Evolutionary conservation across 495 filamentous ascomycete species (phyloP).

Genomic region (Patellaria atrata): DNA sequence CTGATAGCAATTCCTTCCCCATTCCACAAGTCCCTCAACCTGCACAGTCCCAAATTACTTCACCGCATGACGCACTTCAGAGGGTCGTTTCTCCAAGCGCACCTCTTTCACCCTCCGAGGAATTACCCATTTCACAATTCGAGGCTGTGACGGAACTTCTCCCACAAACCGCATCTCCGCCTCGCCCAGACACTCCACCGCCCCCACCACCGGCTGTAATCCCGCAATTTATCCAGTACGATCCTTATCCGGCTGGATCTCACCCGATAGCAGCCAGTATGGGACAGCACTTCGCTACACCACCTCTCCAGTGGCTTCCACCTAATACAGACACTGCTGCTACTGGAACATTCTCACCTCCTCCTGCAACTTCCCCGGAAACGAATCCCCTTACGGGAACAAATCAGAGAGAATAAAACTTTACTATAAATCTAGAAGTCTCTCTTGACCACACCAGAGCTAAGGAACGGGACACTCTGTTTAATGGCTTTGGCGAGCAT

Average conservation of each 20-base stretch:
- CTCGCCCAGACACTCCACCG: constrained; percentile 16
- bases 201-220: constrained; percentile 14
- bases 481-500: too few relatives aligned
- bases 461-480: too few relatives aligned
- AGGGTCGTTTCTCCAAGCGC: neutral
- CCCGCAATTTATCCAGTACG: constrained; percentile 9
- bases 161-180: constrained; percentile 9
- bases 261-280: neutral
- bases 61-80: neutral
- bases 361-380: too few relatives aligned
- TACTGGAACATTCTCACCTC: too few relatives aligned
- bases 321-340: constrained; percentile 7
- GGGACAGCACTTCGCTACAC: constrained; percentile 2
- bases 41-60: neutral
- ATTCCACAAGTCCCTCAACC: constrained; percentile 13
- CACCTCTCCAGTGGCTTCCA: constrained; percentile 11
- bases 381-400: too few relatives aligned
- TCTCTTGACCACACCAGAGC: too few relatives aligned
- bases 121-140: constrained; percentile 15
- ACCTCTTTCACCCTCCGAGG: constrained; percentile 7
- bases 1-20: neutral
- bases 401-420: too few relatives aligned
- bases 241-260: neutral
- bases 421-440: too few relatives aligned
- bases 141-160: constrained; percentile 5